phyloP scores from a whole-genome alignment of 768 basidiomycete species.

The Aureoboletus auriporus region DNA sequence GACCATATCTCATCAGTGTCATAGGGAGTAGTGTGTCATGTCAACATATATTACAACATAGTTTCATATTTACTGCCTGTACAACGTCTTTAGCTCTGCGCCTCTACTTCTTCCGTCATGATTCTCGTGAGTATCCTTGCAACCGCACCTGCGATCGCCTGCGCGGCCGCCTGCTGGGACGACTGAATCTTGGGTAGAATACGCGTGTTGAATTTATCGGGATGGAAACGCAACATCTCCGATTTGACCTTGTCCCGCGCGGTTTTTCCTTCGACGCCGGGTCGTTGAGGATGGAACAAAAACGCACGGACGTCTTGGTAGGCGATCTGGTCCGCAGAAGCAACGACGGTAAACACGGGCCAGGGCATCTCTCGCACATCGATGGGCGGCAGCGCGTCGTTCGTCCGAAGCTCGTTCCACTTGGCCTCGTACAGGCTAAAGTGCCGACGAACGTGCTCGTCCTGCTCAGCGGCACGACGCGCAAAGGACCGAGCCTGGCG shows the following conservation, averaged over 20 bases:
- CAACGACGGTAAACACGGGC: constrained; percentile 33
- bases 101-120: constrained; percentile 19
- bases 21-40: too few relatives aligned
- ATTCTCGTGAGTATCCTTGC: constrained; percentile 39
- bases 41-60: too few relatives aligned
- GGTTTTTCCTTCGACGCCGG: constrained; percentile 27
- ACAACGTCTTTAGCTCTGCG: neutral
- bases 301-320: constrained; percentile 34
- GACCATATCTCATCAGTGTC: too few relatives aligned
- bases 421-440: constrained; percentile 32
- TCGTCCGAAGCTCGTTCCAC: constrained; percentile 34
- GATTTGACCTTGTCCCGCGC: constrained; percentile 33
- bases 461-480: constrained; percentile 2
- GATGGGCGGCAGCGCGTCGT: constrained; percentile 14
- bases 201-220: constrained; percentile 46
- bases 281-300: constrained; percentile 34
- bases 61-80: too few relatives aligned
- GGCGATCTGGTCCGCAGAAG: constrained; percentile 32
- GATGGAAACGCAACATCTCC: constrained; percentile 54
- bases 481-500: constrained; percentile 16
- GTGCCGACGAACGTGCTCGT: constrained; percentile 4
- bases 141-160: constrained; percentile 36
- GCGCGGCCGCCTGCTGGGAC: constrained; percentile 31
- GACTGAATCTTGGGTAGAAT: constrained; percentile 33
- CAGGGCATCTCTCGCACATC: constrained; percentile 39